Percentiles rank a stretch among this genome's conserved stretches.
Evolutionary conservation across 257 asterid species (phyloP).

Genomic region (Rhazya stricta): DNA sequence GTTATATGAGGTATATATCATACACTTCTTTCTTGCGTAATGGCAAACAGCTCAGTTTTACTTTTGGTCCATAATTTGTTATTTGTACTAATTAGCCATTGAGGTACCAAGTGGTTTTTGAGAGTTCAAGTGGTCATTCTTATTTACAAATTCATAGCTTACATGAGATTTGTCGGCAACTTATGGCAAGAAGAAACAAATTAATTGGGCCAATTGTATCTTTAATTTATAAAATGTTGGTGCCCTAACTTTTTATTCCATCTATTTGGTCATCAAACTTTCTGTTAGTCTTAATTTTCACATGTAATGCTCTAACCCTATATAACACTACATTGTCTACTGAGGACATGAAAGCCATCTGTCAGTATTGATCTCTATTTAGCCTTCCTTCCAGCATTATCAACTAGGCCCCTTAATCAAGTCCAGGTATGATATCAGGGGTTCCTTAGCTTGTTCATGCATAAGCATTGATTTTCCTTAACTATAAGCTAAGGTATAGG

Average conservation of each 20-base stretch:
- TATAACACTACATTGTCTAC: background rate
- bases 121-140: background rate
- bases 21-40: background rate
- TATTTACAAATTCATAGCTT: background rate
- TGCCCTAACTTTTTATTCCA: background rate
- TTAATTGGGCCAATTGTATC: background rate
- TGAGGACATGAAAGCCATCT: background rate
- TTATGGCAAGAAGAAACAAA: background rate
- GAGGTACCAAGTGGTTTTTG: background rate
- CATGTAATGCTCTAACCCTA: background rate
- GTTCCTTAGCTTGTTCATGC: background rate
- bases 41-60: background rate
- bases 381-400: background rate
- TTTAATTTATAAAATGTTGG: background rate
- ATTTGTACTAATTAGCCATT: background rate
- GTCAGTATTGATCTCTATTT: background rate
- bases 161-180: background rate
- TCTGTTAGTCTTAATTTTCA: background rate
- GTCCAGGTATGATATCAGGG: background rate
- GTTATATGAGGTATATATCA: background rate
- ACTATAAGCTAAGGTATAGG: background rate
- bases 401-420: background rate
- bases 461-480: background rate
- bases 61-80: background rate
- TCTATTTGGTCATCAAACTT: background rate